Conservation (phyloP, 1,139 yeast genomes). For the Blastobotrys capitulatus region DNA sequence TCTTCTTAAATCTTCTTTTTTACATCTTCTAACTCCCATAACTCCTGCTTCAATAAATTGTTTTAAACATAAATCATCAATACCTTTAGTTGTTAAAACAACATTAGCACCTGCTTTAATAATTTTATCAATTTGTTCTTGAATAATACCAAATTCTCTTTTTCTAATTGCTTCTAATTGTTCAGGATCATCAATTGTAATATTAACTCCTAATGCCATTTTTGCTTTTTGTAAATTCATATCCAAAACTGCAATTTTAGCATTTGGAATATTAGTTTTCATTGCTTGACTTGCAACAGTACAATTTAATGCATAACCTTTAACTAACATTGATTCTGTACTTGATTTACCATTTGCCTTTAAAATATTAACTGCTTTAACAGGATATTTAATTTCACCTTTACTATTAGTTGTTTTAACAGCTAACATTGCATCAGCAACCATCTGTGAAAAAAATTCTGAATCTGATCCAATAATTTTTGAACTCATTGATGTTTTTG, state of each 20-base stretch:
- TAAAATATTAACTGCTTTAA: constrained; percentile 91
- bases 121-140: constrained; percentile 84
- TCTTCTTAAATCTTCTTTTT: constrained; percentile 92
- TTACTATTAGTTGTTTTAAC: constrained; percentile 86
- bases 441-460: constrained; percentile 83
- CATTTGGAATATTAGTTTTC: constrained; percentile 66
- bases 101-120: constrained; percentile 95
- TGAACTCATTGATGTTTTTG: constrained; percentile 95
- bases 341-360: constrained; percentile 97
- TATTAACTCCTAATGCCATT: constrained; percentile 98
- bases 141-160: constrained; percentile 85
- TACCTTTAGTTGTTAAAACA: constrained; percentile 94
- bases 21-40: constrained; percentile 97
- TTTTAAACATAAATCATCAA: constrained; percentile 92
- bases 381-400: constrained; percentile 91
- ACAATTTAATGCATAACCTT: constrained; percentile 96
- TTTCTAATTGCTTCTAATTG: constrained; percentile 93
- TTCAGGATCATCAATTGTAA: constrained; percentile 95
- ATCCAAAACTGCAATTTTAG: constrained; percentile 90
- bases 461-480: constrained; percentile 96
- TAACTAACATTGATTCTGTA: constrained; percentile 74
- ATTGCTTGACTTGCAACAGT: constrained; percentile 98
- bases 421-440: constrained; percentile 92
- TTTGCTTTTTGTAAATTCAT: constrained; percentile 92
- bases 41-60: constrained; percentile 94